Base-by-base conservation (phyloP, 2,329 filamentous ascomycete species). In the Penicillium sp. region DNA sequence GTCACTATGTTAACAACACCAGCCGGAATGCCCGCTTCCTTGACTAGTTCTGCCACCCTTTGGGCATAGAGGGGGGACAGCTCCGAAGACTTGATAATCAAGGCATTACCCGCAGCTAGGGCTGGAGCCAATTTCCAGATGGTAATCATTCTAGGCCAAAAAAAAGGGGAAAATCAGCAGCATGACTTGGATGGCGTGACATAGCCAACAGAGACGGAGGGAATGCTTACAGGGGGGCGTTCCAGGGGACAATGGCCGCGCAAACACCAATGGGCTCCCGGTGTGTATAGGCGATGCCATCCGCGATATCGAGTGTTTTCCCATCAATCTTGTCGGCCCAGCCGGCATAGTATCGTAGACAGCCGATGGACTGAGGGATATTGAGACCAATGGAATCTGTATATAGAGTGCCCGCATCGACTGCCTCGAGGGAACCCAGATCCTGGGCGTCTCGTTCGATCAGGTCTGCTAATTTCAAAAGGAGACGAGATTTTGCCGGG, bases 1-100 rank as follows among this genome's bases (percentile, higher is more conserved):
- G 81, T 80, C 34, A 85, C 67, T 5, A 85, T 78, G 50, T 78
- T 82, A 46, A 86, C 74, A 5, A 81, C 80, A 2, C 83, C 83
- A 21, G 80, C 76, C 0, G 80, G 80, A 46, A 85, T 79, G 0
- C 80, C 79, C 9, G 80, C 80, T 54, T 79, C 68, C 50, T 73
- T 67, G 15, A 82, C 78, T 10, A 84, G 67, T 32, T 61, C 42
- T 0, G 60, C 80, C 7, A 84, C 62, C 1, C 76, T 72, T 7
- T 81, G 69, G 0, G 79, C 79, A 2, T 78, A 61, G 0, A 72
- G 78, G 6, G 84, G 78, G 0, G 82, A 81, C 2, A 79, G 79
- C 66, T 89, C 86, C 1, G 85, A 84, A 1, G 84, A 83, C 9
- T 89, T 90, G 29, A 82, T 76, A 13, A 91, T 78, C 79, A 91